Conservation (phyloP, 2,329 filamentous ascomycete species). For the Aspergillus puulaauensis region DNA sequence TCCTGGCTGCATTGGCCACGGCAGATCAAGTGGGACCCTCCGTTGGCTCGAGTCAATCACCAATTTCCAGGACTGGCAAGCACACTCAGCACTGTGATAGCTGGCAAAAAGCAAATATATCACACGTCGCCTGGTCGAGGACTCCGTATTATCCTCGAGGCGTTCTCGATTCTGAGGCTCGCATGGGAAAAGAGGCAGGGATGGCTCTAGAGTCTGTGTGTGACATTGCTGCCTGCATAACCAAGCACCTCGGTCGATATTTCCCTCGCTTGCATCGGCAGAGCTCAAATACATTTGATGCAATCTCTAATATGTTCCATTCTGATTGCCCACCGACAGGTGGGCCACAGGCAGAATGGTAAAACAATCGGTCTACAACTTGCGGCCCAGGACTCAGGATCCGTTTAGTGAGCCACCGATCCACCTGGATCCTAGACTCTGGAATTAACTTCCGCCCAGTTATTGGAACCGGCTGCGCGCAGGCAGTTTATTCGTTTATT, state of each 20-base stretch:
- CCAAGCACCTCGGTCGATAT: not conserved
- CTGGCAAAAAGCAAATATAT: not conserved
- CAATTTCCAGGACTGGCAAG: too few species aligned
- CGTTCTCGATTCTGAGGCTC: not conserved
- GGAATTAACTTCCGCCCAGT: not conserved
- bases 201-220: not conserved
- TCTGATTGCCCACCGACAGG: not conserved
- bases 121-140: too few species aligned
- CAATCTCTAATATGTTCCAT: not conserved
- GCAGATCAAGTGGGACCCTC: conserved; percentile 13
- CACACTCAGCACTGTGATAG: too few species aligned
- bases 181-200: not conserved
- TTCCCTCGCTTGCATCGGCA: conserved; percentile 9
- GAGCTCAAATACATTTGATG: not conserved
- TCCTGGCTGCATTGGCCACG: conserved; percentile 13
- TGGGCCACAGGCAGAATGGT: not conserved
- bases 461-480: not conserved
- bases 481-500: not conserved
- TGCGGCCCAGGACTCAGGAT: conserved; percentile 1
- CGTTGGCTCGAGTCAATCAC: not conserved
- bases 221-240: not conserved
- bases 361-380: conserved; percentile 1
- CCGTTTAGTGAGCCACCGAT: not conserved
- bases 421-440: not conserved
- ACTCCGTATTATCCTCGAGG: not conserved